Base-by-base conservation (phyloP, 2,329 filamentous ascomycete genomes). In the Paecilomyces sp. region DNA sequence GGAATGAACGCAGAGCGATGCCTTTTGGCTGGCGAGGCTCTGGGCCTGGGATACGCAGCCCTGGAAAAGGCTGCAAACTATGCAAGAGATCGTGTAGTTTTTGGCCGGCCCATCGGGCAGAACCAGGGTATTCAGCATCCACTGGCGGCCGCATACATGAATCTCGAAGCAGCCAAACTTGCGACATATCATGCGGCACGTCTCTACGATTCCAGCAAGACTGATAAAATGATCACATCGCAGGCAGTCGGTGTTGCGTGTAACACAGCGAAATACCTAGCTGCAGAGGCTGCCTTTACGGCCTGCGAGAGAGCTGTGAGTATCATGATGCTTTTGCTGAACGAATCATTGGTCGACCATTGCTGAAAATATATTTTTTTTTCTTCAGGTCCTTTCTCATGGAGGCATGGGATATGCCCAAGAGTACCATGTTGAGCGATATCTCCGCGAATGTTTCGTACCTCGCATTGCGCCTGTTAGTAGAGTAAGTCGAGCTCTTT, bases 1-100 rank as follows among this genome's bases (percentile, higher is more conserved):
- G 88, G 89, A 1, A 90, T 92, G 87, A 92, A 92, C 64, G 88
- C 89, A 0, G 89, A 92, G 71, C 80, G 89, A 2, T 90, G 88
- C 68, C 80, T 92, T 0, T 77, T 92, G 0, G 90, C 89, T 1
- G 90, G 90, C 25, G 90, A 94, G 76, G 90, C 91, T 0, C 79
- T 94, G 0, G 90, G 91, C 0, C 76, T 95, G 0, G 91, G 90
- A 0, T 94, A 94, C 66, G 88, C 86, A 0, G 90, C 85, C 9
- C 75, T 87, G 30, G 77, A 79, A 59, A 84, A 79, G 63, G 88
- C 89, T 0, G 80, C 85, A 0, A 78, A 77, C 18, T 92, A 92
- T 64, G 88, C 88, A 0, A 69, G 68, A 31, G 86, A 89, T 41
- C 80, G 88, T 0, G 78, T 86, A 3, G 83, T 86, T 0, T 86